Evolutionary conservation across 257 asterid species (phyloP).

Genomic region (Lantana camara): DNA sequence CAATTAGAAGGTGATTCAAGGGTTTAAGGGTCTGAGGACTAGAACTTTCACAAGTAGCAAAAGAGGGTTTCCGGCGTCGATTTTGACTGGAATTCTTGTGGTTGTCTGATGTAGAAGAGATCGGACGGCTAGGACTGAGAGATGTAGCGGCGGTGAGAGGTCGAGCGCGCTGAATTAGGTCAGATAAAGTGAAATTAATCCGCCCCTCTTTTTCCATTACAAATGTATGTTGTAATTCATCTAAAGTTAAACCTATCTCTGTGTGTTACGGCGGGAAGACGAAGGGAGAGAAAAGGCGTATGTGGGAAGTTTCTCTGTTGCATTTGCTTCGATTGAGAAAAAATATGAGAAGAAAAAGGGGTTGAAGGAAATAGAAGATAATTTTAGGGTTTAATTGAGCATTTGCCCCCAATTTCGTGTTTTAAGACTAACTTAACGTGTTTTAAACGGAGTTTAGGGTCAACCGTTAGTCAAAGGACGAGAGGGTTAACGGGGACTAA

Average conservation of each 20-base stretch:
- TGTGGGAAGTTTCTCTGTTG: no score
- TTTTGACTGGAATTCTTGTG: slow-evolving; percentile 19
- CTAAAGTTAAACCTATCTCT: not conserved
- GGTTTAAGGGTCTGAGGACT: slow-evolving; percentile 55
- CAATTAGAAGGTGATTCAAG: slow-evolving; percentile 51
- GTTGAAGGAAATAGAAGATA: no score
- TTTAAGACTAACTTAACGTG: no score
- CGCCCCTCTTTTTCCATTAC: slow-evolving; percentile 46
- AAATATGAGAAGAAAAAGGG: no score
- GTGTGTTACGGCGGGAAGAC: no score
- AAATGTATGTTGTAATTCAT: not conserved
- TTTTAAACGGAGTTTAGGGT: no score
- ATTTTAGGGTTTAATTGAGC: no score
- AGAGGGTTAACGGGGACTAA: no score
- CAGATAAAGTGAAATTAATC: slow-evolving; percentile 41
- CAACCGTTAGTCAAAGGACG: no score
- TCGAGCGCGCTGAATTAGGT: slow-evolving; percentile 49
- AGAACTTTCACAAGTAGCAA: slow-evolving; percentile 30
- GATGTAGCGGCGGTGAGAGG: slow-evolving; percentile 60
- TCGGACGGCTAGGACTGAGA: slow-evolving; percentile 35
- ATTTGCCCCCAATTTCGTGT: no score
- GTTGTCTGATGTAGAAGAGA: slow-evolving; percentile 20
- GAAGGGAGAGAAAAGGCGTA: no score
- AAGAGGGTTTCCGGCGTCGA: slow-evolving; percentile 23
- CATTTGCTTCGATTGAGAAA: no score